phyloP scores from a whole-genome alignment of 2,329 filamentous ascomycete genomes.

The Trichoderma harzianum region DNA sequence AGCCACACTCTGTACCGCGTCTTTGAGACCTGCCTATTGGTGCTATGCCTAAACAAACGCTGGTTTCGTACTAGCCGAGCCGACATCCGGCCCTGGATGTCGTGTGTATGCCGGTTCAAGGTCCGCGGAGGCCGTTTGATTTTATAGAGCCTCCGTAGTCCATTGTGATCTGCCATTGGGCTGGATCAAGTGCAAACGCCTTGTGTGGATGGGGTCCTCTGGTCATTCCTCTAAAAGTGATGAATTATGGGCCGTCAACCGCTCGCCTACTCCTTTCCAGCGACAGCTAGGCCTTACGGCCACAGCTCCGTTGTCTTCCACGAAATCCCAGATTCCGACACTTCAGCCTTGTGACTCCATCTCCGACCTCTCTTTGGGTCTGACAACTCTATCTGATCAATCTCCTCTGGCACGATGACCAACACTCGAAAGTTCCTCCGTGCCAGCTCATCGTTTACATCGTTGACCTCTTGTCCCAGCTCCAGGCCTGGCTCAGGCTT shows the following conservation, averaged over 20 bases:
- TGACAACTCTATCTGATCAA: conserved; percentile 71
- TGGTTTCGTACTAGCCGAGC: neutral
- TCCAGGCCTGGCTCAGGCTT: conserved; percentile 41
- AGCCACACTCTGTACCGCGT: neutral
- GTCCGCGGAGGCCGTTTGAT: neutral
- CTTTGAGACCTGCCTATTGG: neutral
- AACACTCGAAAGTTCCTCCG: conserved; percentile 76
- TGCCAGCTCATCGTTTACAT: conserved; percentile 67
- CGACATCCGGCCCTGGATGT: neutral
- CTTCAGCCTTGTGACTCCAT: conserved; percentile 63
- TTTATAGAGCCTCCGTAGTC: neutral
- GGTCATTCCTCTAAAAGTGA: neutral
- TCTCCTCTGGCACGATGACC: conserved; percentile 73
- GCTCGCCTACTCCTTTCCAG: neutral
- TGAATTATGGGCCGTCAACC: neutral
- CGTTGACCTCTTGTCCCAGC: conserved; percentile 63
- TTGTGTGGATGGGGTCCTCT: neutral
- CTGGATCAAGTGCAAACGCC: neutral
- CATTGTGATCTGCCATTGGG: neutral
- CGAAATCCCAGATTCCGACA: conserved; percentile 38
- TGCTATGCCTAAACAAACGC: neutral
- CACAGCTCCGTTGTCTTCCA: conserved; percentile 72
- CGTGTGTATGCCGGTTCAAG: neutral
- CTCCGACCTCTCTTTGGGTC: conserved; percentile 61
- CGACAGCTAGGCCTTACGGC: conserved; percentile 43